Base-by-base conservation (phyloP, 495 filamentous ascomycete genomes). In the Penicillium angulare region DNA sequence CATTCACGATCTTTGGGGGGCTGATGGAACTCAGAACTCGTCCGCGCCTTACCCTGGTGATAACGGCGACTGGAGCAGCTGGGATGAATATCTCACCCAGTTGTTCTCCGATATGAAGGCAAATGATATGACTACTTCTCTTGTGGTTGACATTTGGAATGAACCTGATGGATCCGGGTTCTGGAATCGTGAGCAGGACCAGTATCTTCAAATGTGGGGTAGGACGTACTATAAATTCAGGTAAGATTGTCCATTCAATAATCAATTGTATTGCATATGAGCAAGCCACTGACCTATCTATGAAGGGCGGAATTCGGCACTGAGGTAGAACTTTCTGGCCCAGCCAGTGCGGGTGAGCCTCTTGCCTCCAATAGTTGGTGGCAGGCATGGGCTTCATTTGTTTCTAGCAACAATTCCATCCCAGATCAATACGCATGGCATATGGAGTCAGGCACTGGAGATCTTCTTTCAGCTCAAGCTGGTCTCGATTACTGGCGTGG, bases 121-220 rank as follows among this genome's bases (percentile, higher is more conserved):
- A 5, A 61, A 71, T 34, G 36, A 60, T 40, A 64, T 65, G 31
- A 52, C 61, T 2, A 57, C 63, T 18, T 66, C 63, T 4, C 51
- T 72, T 7, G 60, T 66, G 13, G 53, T 57, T 22, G 71, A 75
- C 50, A 64, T 69, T 18, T 77, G 73, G 73, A 77, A 75, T 50
- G 73, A 77, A 53, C 66, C 71, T 12, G 73, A 75, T 20, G 40
- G 60, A 13, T 29, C 22, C 7, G 45, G 47, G 4, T 76, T 75
- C 51, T 75, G 71, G 71, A 13, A 18, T 5, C 64, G 67, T 5
- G 22, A 43, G 13, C 52, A 56, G 43, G 52, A 59, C 15, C 72
- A 73, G 29, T 75, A 58, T 43, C 36, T 74, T 27, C 52, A 65
- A 7, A 27, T 65, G 6, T 72, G 56, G 29, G 52, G 52, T 12